Conservation (phyloP, 2,329 filamentous ascomycete species). For the Penicillium sp. region DNA sequence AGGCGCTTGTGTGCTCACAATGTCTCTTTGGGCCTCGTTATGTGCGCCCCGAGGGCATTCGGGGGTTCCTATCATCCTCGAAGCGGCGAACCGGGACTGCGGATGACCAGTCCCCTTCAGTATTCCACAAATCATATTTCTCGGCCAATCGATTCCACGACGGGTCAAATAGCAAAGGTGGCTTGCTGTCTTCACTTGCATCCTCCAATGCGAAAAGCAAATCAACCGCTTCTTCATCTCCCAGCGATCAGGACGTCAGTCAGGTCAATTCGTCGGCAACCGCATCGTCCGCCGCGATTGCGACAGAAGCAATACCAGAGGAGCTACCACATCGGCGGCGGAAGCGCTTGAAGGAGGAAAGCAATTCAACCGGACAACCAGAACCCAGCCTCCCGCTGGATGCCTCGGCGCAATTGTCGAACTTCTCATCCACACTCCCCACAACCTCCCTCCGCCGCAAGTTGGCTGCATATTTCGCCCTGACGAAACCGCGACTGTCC, state of each 20-base stretch:
- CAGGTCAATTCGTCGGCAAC: constrained; percentile 13
- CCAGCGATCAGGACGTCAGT: constrained; percentile 16
- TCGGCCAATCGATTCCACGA: constrained; percentile 34
- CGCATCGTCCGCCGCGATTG: constrained; percentile 18
- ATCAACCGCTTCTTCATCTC: constrained; percentile 5
- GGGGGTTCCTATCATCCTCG: constrained; percentile 34
- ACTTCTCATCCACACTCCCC: constrained; percentile 56
- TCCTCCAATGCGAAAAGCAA: constrained; percentile 20
- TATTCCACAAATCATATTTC: constrained; percentile 41
- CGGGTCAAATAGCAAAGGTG: constrained; percentile 18
- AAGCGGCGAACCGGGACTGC: constrained; percentile 31
- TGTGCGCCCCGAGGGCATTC: constrained; percentile 21
- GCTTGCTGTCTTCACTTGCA: constrained; percentile 29
- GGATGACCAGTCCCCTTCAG: constrained; percentile 25
- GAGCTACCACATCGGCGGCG: constrained; percentile 45
- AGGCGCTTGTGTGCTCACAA: constrained; percentile 34
- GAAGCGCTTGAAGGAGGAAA: constrained; percentile 42
- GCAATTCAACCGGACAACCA: constrained; percentile 18
- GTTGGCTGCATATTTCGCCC: constrained; percentile 77
- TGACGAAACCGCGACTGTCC: constrained; percentile 92
- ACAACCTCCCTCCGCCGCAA: constrained; percentile 61
- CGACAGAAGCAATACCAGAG: constrained; percentile 19
- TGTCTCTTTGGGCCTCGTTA: constrained; percentile 29
- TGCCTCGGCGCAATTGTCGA: constrained; percentile 60
- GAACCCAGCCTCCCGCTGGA: constrained; percentile 52